Percentiles rank a stretch among this genome's conserved stretches.
Conservation (phyloP, 1,284 basidiomycete genomes). For the Rhizoctonia solani region DNA sequence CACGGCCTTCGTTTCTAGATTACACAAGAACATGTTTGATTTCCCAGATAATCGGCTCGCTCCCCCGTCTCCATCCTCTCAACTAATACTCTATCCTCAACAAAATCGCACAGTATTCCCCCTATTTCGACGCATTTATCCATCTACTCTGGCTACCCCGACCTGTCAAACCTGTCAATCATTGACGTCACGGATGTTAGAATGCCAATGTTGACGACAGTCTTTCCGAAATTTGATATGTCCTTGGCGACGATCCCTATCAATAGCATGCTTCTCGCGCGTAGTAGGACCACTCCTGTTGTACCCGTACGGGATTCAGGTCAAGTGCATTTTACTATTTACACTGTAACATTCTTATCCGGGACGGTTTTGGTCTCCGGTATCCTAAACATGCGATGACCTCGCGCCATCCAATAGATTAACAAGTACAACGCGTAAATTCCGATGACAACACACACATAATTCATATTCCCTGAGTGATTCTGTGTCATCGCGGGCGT, state of each 20-base stretch:
- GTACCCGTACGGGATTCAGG: no score
- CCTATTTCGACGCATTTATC: not conserved
- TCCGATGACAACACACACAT: slow-evolving; percentile 25
- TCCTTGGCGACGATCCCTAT: not conserved
- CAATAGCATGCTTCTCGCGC: not conserved
- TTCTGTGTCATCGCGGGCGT: not conserved
- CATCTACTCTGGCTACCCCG: not conserved
- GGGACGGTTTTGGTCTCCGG: not conserved
- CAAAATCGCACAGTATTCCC: not conserved
- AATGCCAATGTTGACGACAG: not conserved
- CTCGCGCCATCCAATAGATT: slow-evolving; percentile 8
- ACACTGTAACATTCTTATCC: no score
- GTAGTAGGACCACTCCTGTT: not conserved
- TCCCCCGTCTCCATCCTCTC: not conserved
- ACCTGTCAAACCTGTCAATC: not conserved
- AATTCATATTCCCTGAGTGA: slow-evolving; percentile 30
- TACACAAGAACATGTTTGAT: not conserved
- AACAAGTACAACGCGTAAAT: slow-evolving; percentile 11
- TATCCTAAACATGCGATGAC: not conserved
- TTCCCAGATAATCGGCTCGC: not conserved
- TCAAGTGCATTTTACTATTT: no score
- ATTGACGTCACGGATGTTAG: not conserved
- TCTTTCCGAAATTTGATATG: not conserved
- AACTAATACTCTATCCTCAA: not conserved
- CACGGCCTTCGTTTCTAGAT: not conserved